These are phyloP conservation scores for Combretum micranthum DNA, from an alignment of 345 rosid species.

Conservation along the genomic window DNA sequence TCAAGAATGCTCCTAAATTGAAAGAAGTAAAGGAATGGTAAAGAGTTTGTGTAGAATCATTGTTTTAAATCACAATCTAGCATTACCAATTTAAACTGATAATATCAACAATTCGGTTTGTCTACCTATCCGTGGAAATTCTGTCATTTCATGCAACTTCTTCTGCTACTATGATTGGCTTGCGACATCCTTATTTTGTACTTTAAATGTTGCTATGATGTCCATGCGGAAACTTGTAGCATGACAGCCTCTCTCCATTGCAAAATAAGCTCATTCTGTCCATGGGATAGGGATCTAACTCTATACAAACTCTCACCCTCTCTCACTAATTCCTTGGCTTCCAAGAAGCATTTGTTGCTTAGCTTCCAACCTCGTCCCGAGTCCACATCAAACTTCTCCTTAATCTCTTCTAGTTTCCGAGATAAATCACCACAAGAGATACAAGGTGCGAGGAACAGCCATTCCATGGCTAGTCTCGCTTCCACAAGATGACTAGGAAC, in stretches of 20 bases:
- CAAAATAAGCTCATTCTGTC: constrained; percentile 24
- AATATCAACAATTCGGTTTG: no score
- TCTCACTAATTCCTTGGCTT: constrained; percentile 24
- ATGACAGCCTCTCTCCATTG: constrained; percentile 19
- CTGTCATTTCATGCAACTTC: no score
- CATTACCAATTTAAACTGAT: no score
- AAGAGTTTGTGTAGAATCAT: no score
- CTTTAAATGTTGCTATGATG: background rate
- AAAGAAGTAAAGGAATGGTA: no score
- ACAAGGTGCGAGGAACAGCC: constrained; percentile 22
- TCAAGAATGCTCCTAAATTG: no score
- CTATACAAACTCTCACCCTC: constrained; percentile 16
- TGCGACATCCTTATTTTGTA: background rate
- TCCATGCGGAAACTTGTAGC: constrained; percentile 19
- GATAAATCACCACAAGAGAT: constrained; percentile 8
- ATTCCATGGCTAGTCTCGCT: constrained; percentile 26
- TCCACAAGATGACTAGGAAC: constrained; percentile 15
- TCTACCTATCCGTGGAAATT: no score
- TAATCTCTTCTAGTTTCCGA: constrained; percentile 10
- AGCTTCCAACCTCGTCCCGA: constrained; percentile 13
- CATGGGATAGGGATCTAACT: constrained; percentile 17
- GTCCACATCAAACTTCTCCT: background rate
- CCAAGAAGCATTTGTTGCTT: constrained; percentile 19
- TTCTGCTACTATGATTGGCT: no score
- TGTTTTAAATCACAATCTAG: no score